phyloP scores from a whole-genome alignment of 202 grass and related monocot species.

The Setaria italica region DNA sequence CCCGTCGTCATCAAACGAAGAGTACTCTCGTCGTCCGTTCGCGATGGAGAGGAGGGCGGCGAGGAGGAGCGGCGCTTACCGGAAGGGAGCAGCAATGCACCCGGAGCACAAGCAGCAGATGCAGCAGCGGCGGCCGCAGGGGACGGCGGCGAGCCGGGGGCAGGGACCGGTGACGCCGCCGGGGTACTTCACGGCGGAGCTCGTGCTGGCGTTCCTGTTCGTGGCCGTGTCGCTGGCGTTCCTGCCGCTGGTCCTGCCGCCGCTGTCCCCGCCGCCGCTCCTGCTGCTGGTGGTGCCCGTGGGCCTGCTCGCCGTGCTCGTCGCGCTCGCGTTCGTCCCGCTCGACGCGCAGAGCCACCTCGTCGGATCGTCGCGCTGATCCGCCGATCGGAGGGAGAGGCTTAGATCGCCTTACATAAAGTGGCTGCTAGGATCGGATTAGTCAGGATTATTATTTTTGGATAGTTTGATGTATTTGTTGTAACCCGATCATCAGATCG shows the following conservation, averaged over 20 bases:
- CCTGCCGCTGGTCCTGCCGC: constrained; percentile 68
- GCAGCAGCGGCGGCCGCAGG: background rate
- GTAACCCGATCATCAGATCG: background rate
- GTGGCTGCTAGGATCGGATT: background rate
- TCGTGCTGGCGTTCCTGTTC: constrained; percentile 50
- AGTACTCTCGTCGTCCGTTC: background rate
- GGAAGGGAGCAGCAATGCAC: background rate
- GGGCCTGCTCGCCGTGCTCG: constrained; percentile 55
- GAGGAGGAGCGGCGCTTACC: background rate
- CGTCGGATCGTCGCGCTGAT: constrained; percentile 28
- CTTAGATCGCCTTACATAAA: background rate
- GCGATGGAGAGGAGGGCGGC: constrained; percentile 28
- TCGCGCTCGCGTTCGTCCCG: constrained; percentile 66
- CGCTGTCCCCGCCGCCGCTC: constrained; percentile 65
- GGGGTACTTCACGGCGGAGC: constrained; percentile 51
- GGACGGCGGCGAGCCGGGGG: background rate
- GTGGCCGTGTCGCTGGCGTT: constrained; percentile 54
- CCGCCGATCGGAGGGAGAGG: background rate
- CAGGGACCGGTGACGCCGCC: background rate
- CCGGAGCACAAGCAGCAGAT: background rate
- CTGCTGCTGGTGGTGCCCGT: constrained; percentile 63
- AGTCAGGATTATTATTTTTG: background rate
- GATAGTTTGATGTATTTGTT: background rate
- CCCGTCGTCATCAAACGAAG: background rate
- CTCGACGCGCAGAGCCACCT: constrained; percentile 54